phyloP scores from a whole-genome alignment of 164 flowering plant species.

The Magnolia sinica region DNA sequence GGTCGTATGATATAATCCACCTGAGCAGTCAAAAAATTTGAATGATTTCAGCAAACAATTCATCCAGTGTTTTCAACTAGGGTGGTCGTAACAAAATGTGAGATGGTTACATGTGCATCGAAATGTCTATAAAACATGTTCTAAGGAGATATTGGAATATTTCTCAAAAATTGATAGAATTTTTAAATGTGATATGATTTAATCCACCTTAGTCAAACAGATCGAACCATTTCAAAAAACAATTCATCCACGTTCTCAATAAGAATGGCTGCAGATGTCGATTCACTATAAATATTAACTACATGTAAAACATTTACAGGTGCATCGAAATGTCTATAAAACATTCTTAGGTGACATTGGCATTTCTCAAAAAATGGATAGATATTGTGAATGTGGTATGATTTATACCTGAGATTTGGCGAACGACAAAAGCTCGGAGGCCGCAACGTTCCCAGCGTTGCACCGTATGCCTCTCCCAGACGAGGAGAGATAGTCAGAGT shows the following conservation, averaged over 20 bases:
- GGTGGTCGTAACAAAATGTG: too few relatives aligned
- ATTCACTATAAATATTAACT: too few relatives aligned
- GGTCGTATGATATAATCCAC: conserved; percentile 59
- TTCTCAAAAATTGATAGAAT: not conserved
- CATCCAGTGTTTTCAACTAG: too few relatives aligned
- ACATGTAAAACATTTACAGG: too few relatives aligned
- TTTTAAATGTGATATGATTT: conserved; percentile 26
- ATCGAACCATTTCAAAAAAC: not conserved
- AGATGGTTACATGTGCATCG: too few relatives aligned
- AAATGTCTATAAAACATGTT: too few relatives aligned
- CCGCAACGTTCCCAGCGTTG: conserved; percentile 42
- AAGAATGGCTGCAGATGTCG: too few relatives aligned
- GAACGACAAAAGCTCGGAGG: conserved; percentile 58
- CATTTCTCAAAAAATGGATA: not conserved
- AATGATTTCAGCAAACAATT: not conserved
- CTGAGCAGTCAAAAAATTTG: conserved; percentile 26
- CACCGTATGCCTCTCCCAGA: conserved; percentile 48
- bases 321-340: too few relatives aligned
- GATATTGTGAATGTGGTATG: not conserved
- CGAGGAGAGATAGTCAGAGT: conserved; percentile 78
- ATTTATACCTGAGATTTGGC: conserved; percentile 74
- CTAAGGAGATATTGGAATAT: not conserved
- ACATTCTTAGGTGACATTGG: too few relatives aligned
- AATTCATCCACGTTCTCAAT: too few relatives aligned
- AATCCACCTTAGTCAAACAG: conserved; percentile 61